Evolutionary conservation across 768 basidiomycete species (phyloP), one percentile per base, ranked within the genome.

Genomic region (Kwoniella botswanensis): DNA sequence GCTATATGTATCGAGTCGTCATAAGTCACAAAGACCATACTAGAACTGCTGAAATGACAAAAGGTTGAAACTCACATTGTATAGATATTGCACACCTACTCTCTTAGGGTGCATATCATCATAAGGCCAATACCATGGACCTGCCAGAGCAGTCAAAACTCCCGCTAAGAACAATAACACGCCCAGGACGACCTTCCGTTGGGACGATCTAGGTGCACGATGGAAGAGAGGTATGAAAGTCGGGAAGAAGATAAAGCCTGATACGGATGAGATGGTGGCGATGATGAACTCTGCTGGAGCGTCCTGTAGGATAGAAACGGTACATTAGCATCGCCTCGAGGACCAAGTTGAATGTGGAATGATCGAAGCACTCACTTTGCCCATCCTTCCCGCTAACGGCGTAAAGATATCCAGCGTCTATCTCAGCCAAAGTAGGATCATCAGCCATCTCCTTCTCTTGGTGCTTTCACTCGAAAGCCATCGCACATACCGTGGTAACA

Each of bases 211-310:
- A 2, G 88, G 87, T 79, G 91, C 91, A 17, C 93, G 88, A 71
- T 93, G 92, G 5, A 88, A 86, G 76, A 98, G 90, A 0, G 95
- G 90, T 3, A 91, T 68, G 1, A 85, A 76, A 15, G 91, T 86
- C 1, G 93, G 91, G 12, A 90, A 74, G 5, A 86, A 84, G 43
- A 90, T 86, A 43, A 88, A 85, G 4, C 88, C 87, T 2, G 90
- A 81, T 41, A 87, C 77, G 0, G 90, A 84, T 4, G 92, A 88
- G 42, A 95, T 88, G 3, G 89, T 88, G 0, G 93, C 94, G 46
- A 98, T 91, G 77, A 98, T 90, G 79, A 91, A 88, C 72, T 98
- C 96, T 1, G 90, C 90, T 0, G 96, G 95, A 0, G 91, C 93
- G 50, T 92, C 90, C 82, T 85, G 42, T 43, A 7, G 42, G 54